Evolutionary conservation across 768 basidiomycete genomes (phyloP), one percentile per base, ranked within the genome.

Genomic region (Rhizopogon vulgaris): DNA sequence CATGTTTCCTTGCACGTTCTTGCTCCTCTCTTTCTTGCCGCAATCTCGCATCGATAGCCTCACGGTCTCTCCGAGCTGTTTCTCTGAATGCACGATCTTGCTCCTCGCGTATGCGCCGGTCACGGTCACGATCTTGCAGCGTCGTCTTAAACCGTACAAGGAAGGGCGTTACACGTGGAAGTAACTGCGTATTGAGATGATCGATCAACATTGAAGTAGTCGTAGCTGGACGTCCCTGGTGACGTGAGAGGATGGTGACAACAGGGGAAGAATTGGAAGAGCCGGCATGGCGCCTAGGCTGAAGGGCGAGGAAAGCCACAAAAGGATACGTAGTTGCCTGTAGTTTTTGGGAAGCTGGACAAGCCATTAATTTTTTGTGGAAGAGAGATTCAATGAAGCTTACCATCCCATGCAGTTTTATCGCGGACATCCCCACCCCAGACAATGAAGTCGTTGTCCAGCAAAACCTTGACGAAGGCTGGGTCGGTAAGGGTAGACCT

Each of bases 401-500:
- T 41, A 85, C 84, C 80, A 63, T 83, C 80, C 79, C 92, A 93
- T 4, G 90, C 82, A 55, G 95, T 91, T 34, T 76, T 75, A 59
- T 89, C 86, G 32, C 85, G 76, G 7, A 96, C 82, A 63, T 97
- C 94, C 14, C 91, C 94, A 3, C 88, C 95, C 95, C 94, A 99
- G 7, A 92, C 82, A 15, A 93, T 60, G 49, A 95, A 76, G 46
- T 85, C 74, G 64, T 93, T 87, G 32, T 87, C 83, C 45, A 78
- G 76, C 22, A 96, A 73, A 3, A 80, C 66, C 24, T 77, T 78
- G 6, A 94, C 79, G 41, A 97, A 77, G 8, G 75, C 71, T 2
- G 83, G 70, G 61, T 95, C 84, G 1, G 87, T 85, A 15, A 98
- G 74, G 0, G 91, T 91, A 4, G 78, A 75, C 54, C 89, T 91